Percentiles rank a stretch among this genome's conserved stretches.
These are phyloP conservation scores for Hortiboletus flavorubellus DNA, from an alignment of 768 basidiomycete genomes.

Conservation along the genomic window DNA sequence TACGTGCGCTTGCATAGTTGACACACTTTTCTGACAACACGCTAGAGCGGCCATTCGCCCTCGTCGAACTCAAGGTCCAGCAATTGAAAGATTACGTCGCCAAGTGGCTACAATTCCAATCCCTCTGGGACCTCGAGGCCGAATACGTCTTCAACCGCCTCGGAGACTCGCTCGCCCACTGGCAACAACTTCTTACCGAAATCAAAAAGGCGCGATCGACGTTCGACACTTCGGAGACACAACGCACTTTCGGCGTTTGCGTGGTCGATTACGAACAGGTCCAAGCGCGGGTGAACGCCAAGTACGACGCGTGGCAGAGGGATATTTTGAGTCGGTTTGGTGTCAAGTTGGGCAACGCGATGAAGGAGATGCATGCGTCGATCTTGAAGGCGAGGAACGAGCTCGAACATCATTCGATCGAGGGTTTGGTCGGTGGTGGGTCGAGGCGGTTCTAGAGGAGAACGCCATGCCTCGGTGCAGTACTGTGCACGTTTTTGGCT, in stretches of 20 bases:
- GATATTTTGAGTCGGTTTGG: constrained; percentile 94
- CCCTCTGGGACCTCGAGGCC: constrained; percentile 95
- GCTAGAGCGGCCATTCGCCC: constrained; percentile 74
- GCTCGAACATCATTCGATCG: constrained; percentile 94
- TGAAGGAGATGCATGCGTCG: constrained; percentile 96
- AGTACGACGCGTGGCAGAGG: constrained; percentile 97
- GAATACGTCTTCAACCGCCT: constrained; percentile 96
- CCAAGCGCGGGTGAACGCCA: constrained; percentile 94
- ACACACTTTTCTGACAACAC: constrained; percentile 70
- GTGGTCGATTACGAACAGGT: constrained; percentile 98
- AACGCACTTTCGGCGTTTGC: constrained; percentile 88
- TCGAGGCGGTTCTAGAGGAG: constrained; percentile 48
- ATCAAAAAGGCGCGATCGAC: constrained; percentile 96
- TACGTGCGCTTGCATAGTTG: constrained; percentile 43
- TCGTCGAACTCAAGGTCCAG: constrained; percentile 86
- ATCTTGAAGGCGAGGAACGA: constrained; percentile 94
- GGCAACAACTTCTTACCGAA: constrained; percentile 95
- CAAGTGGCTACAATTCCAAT: constrained; percentile 99
- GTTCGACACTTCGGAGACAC: constrained; percentile 95
- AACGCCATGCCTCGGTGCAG: background rate
- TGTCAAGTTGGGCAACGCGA: constrained; percentile 85
- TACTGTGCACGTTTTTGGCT: background rate
- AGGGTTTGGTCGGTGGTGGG: constrained; percentile 68
- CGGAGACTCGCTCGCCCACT: constrained; percentile 88
- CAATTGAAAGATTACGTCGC: constrained; percentile 88